phyloP scores from a whole-genome alignment of 2,329 filamentous ascomycete genomes.

The Pseudocercospora crystallina region DNA sequence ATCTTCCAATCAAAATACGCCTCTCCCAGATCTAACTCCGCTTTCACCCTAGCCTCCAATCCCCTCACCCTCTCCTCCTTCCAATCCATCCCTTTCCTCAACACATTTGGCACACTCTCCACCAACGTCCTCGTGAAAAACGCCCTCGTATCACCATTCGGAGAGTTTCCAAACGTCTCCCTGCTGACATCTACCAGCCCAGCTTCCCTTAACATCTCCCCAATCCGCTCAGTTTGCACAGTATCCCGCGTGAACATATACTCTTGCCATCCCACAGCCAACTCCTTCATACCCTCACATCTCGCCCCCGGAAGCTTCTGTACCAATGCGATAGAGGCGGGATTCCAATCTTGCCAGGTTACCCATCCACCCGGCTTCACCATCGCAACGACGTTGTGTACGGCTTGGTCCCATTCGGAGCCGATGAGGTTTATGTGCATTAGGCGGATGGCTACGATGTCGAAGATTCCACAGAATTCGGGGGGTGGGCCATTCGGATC shows the following conservation, averaged over 20 bases:
- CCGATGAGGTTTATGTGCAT: constrained; percentile 11
- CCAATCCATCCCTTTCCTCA: background rate
- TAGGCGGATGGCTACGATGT: constrained; percentile 14
- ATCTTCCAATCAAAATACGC: background rate
- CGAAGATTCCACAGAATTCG: constrained; percentile 9
- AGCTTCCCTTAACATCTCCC: background rate
- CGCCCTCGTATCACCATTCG: background rate
- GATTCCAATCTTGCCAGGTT: constrained; percentile 14
- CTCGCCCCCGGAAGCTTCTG: background rate
- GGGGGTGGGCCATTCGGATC: constrained; percentile 8
- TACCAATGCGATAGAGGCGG: background rate
- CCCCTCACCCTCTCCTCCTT: background rate
- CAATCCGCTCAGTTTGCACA: background rate
- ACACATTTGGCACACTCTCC: background rate
- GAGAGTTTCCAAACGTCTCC: background rate
- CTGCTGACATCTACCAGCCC: background rate
- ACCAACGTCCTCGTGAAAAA: background rate
- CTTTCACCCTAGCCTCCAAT: background rate
- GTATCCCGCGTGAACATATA: background rate
- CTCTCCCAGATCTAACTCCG: background rate
- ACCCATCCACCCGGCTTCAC: constrained; percentile 19
- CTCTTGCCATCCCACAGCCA: background rate
- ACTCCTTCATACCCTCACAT: background rate
- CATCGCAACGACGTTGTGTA: constrained; percentile 12
- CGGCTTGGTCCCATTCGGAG: constrained; percentile 10